Conservation (phyloP, 805 yeast genomes). For the Yamadazyma sp. region DNA sequence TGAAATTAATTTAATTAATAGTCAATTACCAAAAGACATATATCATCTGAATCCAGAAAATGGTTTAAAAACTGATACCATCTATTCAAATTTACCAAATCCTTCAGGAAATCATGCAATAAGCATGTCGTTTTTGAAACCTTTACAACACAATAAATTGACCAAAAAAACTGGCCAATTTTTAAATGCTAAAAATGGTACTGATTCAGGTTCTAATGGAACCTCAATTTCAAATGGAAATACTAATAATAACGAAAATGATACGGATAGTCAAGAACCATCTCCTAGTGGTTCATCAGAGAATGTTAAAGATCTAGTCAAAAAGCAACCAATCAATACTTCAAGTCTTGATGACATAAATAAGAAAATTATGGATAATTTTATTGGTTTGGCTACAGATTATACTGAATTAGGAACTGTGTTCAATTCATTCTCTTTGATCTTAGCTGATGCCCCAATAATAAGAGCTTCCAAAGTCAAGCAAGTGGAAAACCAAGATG, state of each 20-base stretch:
- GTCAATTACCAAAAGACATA: constrained; percentile 39
- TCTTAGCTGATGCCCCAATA: constrained; percentile 32
- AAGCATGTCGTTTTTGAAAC: constrained; percentile 30
- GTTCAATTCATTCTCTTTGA: constrained; percentile 52
- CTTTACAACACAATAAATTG: constrained; percentile 20
- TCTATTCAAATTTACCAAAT: constrained; percentile 32
- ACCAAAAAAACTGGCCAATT: constrained; percentile 22
- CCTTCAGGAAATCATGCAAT: constrained; percentile 25
- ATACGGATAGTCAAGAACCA: not conserved
- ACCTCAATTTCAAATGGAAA: not conserved
- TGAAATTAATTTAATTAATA: constrained; percentile 39
- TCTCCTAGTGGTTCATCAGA: constrained; percentile 6
- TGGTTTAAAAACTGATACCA: constrained; percentile 33
- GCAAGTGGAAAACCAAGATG: constrained; percentile 23
- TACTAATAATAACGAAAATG: not conserved
- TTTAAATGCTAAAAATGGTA: constrained; percentile 4
- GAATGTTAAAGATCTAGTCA: not conserved
- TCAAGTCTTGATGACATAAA: constrained; percentile 56
- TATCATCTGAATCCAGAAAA: constrained; percentile 45
- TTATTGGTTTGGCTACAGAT: constrained; percentile 58
- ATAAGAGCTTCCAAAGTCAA: constrained; percentile 20
- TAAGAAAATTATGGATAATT: constrained; percentile 51
- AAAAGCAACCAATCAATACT: constrained; percentile 19
- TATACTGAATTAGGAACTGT: constrained; percentile 71
- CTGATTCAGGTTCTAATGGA: constrained; percentile 2